Evolutionary conservation across 2,329 filamentous ascomycete species (phyloP).

Genomic region (Tolypocladium amazonense): DNA sequence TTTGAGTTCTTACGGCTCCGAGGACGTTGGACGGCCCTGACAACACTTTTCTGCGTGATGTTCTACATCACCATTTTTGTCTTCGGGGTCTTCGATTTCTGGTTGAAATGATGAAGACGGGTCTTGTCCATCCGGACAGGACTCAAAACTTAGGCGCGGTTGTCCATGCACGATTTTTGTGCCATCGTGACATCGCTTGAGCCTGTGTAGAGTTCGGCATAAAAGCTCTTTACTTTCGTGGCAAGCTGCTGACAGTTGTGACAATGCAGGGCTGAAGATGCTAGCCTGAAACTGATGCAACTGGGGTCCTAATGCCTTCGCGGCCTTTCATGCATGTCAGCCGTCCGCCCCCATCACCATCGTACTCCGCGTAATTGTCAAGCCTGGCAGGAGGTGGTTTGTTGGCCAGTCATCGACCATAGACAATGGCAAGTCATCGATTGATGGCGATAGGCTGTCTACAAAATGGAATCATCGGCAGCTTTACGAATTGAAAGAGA

Average conservation of each 20-base stretch:
- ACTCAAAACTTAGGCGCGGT: no score
- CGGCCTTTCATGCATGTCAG: neutral
- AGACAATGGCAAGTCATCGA: neutral
- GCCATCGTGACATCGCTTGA: neutral
- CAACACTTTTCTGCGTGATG: neutral
- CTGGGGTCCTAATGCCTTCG: neutral
- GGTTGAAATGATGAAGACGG: neutral
- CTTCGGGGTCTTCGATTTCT: neutral
- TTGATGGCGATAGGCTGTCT: no score
- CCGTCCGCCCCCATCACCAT: neutral
- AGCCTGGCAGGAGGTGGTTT: no score
- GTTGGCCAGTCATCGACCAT: neutral
- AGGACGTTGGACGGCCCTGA: neutral
- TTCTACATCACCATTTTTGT: neutral
- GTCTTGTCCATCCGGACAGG: neutral
- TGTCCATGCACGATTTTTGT: neutral
- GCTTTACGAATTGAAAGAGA: no score
- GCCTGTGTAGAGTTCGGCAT: neutral
- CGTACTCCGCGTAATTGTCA: no score
- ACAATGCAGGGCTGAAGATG: neutral
- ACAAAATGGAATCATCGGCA: no score
- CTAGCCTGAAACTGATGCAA: neutral
- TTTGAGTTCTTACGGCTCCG: no score
- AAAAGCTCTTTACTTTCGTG: neutral
- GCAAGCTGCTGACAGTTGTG: neutral